Conservation (phyloP, 2,329 filamentous ascomycete genomes). For the Knufia fluminis region DNA sequence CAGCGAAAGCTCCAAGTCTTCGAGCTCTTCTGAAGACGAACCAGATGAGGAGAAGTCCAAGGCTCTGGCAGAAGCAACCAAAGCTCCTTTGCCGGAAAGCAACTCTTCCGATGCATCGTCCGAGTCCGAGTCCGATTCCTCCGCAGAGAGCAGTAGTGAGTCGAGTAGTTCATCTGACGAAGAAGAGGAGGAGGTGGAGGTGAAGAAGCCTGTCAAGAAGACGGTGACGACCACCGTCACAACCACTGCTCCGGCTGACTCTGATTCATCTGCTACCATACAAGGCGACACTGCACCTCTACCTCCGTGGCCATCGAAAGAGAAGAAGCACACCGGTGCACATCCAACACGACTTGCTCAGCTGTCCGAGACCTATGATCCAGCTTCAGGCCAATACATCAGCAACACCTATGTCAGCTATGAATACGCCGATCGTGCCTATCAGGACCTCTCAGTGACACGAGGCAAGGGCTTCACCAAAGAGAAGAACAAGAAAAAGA, state of each 20-base stretch:
- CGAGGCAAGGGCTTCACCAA: constrained; percentile 97
- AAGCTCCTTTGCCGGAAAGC: constrained; percentile 7
- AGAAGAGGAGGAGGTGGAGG: constrained; percentile 21
- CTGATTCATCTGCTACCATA: constrained; percentile 20
- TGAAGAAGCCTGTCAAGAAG: constrained; percentile 12
- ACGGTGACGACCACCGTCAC: constrained; percentile 22
- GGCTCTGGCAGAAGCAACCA: constrained; percentile 2
- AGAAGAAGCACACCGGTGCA: constrained; percentile 37
- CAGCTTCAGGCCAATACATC: constrained; percentile 58
- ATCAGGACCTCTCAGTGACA: constrained; percentile 79
- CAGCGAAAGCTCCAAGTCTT: constrained; percentile 7
- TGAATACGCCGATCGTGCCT: constrained; percentile 80
- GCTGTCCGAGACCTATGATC: constrained; percentile 51
- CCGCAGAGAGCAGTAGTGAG: constrained; percentile 21
- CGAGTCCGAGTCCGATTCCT: constrained; percentile 23
- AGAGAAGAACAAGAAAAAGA: constrained; percentile 99
- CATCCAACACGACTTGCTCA: constrained; percentile 67
- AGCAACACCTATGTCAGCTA: constrained; percentile 78
- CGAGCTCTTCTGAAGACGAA: constrained; percentile 26
- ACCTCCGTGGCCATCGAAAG: constrained; percentile 14
- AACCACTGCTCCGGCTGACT: constrained; percentile 24
- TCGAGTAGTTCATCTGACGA: constrained; percentile 22
- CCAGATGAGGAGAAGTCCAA: constrained; percentile 28
- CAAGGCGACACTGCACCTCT: constrained; percentile 18
- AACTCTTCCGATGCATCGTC: constrained; percentile 26